phyloP scores from a whole-genome alignment of 1,284 basidiomycete genomes.

The Trametes versicolor region DNA sequence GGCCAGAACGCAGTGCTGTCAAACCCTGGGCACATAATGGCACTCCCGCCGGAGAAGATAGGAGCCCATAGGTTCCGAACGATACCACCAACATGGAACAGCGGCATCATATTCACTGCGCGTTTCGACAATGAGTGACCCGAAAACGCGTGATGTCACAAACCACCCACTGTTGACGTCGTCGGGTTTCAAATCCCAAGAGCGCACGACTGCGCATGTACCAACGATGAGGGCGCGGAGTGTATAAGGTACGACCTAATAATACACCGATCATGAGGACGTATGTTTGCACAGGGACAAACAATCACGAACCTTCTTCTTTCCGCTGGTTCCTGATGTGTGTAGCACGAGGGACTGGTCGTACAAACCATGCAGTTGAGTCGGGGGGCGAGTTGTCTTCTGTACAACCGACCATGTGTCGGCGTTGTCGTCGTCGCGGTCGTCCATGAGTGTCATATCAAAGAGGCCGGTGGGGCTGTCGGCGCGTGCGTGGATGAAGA shows the following conservation, averaged over 20 bases:
- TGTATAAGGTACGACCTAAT: conserved; percentile 64
- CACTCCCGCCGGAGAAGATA: conserved; percentile 63
- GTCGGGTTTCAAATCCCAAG: conserved; percentile 60
- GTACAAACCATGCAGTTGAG: conserved; percentile 49
- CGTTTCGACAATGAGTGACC: background rate
- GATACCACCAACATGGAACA: conserved; percentile 75
- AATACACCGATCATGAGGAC: conserved; percentile 4
- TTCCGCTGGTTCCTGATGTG: conserved; percentile 73
- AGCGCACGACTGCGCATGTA: conserved; percentile 63
- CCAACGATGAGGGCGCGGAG: conserved; percentile 68
- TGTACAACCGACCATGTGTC: conserved; percentile 31
- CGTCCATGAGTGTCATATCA: conserved; percentile 48
- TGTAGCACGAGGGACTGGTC: conserved; percentile 68
- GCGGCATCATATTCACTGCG: conserved; percentile 71
- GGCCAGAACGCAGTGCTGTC: conserved; percentile 69
- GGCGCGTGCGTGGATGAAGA: conserved; percentile 46
- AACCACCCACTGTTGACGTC: conserved; percentile 55
- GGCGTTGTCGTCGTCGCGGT: conserved; percentile 26
- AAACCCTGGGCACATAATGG: conserved; percentile 69
- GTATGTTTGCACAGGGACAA: background rate
- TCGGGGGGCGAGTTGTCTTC: conserved; percentile 31
- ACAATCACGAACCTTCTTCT: conserved; percentile 49
- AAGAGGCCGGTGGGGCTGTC: conserved; percentile 52
- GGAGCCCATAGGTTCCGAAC: conserved; percentile 71
- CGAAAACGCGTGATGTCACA: background rate